Evolutionary conservation across 2,329 filamentous ascomycete genomes (phyloP).

Genomic region (Cordyceps tenuipes): DNA sequence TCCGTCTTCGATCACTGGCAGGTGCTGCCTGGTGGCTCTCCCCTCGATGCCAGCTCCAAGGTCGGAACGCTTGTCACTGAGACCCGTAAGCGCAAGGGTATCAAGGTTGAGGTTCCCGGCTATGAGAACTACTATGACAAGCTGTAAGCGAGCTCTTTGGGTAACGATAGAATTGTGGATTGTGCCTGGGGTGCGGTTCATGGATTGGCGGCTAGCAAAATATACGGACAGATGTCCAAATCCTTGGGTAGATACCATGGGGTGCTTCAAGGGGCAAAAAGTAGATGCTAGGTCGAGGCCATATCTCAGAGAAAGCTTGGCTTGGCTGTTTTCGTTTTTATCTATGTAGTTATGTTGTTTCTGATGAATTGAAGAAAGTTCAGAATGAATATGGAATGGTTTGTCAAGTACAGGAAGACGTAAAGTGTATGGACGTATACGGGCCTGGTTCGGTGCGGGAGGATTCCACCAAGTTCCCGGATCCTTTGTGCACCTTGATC

Average conservation of each 20-base stretch:
- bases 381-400: conserved; percentile 19
- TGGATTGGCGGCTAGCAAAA: conserved; percentile 31
- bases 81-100: conserved; percentile 99
- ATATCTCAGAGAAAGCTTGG: conserved; percentile 28
- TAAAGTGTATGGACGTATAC: background rate
- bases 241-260: conserved; percentile 19
- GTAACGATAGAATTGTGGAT: conserved; percentile 37
- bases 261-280: conserved; percentile 20
- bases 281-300: conserved; percentile 30
- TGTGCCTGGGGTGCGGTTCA: conserved; percentile 34
- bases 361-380: conserved; percentile 32
- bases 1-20: conserved; percentile 99
- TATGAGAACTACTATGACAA: conserved; percentile 99
- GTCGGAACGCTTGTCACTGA: conserved; percentile 73
- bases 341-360: conserved; percentile 36
- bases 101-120: conserved; percentile 91
- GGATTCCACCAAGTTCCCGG: too few species aligned
- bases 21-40: conserved; percentile 86
- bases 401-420: background rate
- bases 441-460: too few species aligned
- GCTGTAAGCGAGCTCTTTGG: conserved; percentile 60
- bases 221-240: conserved; percentile 22
- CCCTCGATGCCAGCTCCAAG: conserved; percentile 75
- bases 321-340: conserved; percentile 27
- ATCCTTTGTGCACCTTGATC: too few species aligned